These are phyloP conservation scores for Crithidia expoeki DNA, from an alignment of 208 protist species.

Conservation along the genomic window DNA sequence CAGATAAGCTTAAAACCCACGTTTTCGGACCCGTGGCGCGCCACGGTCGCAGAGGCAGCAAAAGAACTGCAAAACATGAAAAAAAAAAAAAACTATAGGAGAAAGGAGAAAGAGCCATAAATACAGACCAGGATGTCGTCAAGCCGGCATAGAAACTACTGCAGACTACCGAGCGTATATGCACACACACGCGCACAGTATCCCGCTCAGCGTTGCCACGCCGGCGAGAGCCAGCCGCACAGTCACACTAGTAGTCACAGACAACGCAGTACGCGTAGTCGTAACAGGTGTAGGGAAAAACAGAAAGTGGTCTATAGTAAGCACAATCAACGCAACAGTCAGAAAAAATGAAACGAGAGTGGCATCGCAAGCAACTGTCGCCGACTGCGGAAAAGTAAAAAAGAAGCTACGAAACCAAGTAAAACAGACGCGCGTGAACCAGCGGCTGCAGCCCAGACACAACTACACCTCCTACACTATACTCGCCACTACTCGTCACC, in stretches of 20 bases:
- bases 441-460: too few relatives aligned
- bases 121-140: neutral
- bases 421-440: neutral
- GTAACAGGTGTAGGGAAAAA: neutral
- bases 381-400: neutral
- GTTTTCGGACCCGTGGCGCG: neutral
- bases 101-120: neutral
- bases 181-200: neutral
- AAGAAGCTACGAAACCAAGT: neutral
- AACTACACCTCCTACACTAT: neutral
- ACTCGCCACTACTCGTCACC: slow-evolving; percentile 4
- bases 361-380: neutral
- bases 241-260: neutral
- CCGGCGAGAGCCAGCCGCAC: neutral
- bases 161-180: too few relatives aligned
- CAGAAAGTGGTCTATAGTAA: too few relatives aligned
- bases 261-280: neutral
- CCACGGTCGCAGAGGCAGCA: neutral
- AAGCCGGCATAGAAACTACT: neutral
- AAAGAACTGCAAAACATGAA: neutral
- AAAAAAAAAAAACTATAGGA: slow-evolving; percentile 3
- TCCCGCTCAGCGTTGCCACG: neutral
- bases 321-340: too few relatives aligned
- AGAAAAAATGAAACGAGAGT: neutral
- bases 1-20: neutral